Conservation (phyloP, 352 stramenopile species). For the Phytophthora lateralis region DNA sequence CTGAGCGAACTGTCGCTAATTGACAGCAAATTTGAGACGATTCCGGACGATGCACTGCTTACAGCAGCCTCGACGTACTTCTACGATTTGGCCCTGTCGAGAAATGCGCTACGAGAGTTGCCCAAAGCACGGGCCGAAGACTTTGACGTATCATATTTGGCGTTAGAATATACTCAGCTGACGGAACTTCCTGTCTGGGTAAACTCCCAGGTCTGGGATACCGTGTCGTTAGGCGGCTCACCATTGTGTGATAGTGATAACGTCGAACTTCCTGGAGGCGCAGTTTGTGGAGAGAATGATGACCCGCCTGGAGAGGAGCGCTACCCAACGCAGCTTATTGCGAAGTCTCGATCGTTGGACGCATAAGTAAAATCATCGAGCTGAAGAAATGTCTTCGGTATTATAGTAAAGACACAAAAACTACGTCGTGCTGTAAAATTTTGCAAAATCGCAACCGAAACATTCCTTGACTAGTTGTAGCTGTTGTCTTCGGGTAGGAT, state of each 20-base stretch:
- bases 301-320: slow-evolving; percentile 35
- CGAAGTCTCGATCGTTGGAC: slow-evolving; percentile 13
- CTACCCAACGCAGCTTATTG: slow-evolving; percentile 13
- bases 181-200: slow-evolving; percentile 36
- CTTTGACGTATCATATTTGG: slow-evolving; percentile 34
- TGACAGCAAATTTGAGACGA: slow-evolving; percentile 31
- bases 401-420: too few relatives aligned
- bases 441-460: too few relatives aligned
- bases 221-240: slow-evolving; percentile 13
- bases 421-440: too few relatives aligned
- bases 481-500: too few relatives aligned
- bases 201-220: slow-evolving; percentile 9
- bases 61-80: slow-evolving; percentile 18
- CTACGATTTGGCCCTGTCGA: slow-evolving; percentile 32
- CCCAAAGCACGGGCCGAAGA: slow-evolving; percentile 18
- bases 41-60: slow-evolving; percentile 26
- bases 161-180: slow-evolving; percentile 38
- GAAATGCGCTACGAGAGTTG: slow-evolving; percentile 35
- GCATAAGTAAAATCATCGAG: slow-evolving; percentile 2
- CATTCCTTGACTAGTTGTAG: too few relatives aligned
- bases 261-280: slow-evolving; percentile 1
- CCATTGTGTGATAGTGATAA: slow-evolving; percentile 5
- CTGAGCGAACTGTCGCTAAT: slow-evolving; percentile 43
- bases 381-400: not conserved
- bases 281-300: slow-evolving; percentile 8